Conservation (phyloP, 306 rosid species). For the Castanea mollissima region DNA sequence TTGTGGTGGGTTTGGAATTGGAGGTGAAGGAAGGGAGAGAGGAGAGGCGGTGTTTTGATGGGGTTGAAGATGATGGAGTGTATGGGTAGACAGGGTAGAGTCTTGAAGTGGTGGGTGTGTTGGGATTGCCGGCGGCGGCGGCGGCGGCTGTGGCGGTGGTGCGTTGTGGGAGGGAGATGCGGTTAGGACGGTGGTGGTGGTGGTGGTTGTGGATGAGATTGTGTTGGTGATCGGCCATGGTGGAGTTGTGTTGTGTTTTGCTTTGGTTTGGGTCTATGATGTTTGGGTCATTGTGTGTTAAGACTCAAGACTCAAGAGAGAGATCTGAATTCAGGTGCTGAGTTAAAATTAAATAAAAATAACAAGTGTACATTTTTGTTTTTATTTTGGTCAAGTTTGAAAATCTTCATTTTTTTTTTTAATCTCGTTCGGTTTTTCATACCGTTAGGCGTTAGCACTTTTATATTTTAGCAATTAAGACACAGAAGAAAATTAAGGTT, state of each 20-base stretch:
- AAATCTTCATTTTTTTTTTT: no score
- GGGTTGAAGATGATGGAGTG: slow-evolving; percentile 54
- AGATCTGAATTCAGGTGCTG: no score
- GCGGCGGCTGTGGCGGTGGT: slow-evolving; percentile 19
- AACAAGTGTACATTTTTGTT: no score
- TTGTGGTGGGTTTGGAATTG: slow-evolving; percentile 32
- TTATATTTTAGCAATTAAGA: no score
- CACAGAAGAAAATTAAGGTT: no score
- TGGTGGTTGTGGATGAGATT: slow-evolving; percentile 34
- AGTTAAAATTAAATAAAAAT: no score
- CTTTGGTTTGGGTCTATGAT: background rate
- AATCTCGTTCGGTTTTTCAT: no score
- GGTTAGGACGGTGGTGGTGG: slow-evolving; percentile 62
- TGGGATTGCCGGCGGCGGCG: slow-evolving; percentile 2
- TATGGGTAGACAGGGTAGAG: slow-evolving; percentile 45
- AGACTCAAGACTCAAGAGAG: background rate
- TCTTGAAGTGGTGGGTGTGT: slow-evolving; percentile 32
- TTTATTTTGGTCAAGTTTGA: no score
- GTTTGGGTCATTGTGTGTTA: background rate
- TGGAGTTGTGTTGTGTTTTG: background rate
- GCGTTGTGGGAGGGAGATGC: slow-evolving; percentile 68
- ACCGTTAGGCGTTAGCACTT: no score
- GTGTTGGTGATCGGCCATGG: slow-evolving; percentile 64
- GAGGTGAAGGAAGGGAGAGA: slow-evolving; percentile 39
- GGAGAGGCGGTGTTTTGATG: slow-evolving; percentile 63